Evolutionary conservation across 306 rosid species (phyloP).

Genomic region (Cicer cuneatum): DNA sequence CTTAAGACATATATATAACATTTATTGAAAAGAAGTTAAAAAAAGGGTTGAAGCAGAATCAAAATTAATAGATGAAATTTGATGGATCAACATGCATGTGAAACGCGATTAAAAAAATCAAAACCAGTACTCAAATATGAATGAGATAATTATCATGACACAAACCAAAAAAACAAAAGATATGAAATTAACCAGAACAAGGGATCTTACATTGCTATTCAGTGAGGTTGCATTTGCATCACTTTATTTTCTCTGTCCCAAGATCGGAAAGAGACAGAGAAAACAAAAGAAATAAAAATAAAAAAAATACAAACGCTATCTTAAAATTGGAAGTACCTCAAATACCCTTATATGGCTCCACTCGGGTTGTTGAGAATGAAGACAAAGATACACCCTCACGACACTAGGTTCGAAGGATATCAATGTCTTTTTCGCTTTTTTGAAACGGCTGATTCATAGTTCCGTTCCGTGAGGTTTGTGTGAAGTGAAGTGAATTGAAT

Average conservation of each 20-base stretch:
- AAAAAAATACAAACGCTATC: background rate
- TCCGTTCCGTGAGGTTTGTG: background rate
- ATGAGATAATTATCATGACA: background rate
- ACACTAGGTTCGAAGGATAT: background rate
- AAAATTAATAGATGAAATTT: background rate
- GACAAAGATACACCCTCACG: background rate
- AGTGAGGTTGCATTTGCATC: conserved; percentile 23
- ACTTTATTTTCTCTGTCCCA: conserved; percentile 33
- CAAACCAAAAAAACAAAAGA: background rate
- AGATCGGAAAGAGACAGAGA: conserved; percentile 24
- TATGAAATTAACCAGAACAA: background rate
- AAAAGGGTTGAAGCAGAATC: background rate
- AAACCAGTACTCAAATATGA: too few relatives aligned
- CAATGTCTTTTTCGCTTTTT: background rate
- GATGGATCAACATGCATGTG: background rate
- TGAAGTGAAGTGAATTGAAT: background rate
- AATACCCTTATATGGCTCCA: conserved; percentile 21
- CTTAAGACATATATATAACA: background rate
- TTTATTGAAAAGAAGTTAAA: background rate
- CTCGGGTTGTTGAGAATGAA: background rate
- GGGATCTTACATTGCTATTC: conserved; percentile 35
- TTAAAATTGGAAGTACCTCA: conserved; percentile 8
- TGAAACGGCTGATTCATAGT: background rate
- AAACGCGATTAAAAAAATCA: conserved; percentile 5
- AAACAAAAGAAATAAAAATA: background rate